Percentiles rank a stretch among this genome's conserved stretches.
These are phyloP conservation scores for Rhododendron simsii DNA, from an alignment of 148 eudicot species.

Conservation along the genomic window DNA sequence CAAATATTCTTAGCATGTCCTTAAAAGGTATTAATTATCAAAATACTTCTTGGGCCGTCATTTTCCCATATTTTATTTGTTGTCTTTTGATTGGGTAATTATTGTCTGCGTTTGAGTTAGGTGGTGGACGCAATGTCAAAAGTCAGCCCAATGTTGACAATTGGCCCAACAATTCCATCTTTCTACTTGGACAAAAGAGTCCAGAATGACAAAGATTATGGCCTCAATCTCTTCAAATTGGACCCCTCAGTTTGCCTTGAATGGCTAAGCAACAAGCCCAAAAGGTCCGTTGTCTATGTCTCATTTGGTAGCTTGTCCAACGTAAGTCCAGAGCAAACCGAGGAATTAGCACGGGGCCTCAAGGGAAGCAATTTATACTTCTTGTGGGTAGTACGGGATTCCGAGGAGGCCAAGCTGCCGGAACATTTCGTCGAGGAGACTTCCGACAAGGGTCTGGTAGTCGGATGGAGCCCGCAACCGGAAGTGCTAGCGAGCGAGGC, in stretches of 20 bases:
- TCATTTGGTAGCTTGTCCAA: constrained; percentile 50
- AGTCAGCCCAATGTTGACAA: constrained; percentile 28
- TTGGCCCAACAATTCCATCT: constrained; percentile 54
- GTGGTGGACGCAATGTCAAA: constrained; percentile 36
- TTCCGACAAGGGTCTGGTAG: constrained; percentile 25
- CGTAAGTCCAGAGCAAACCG: constrained; percentile 24
- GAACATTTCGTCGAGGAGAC: constrained; percentile 9
- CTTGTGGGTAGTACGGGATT: constrained; percentile 33
- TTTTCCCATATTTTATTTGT: too few relatives aligned
- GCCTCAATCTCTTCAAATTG: constrained; percentile 26
- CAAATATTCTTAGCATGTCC: too few relatives aligned
- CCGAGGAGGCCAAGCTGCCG: constrained; percentile 27
- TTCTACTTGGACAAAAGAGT: not conserved
- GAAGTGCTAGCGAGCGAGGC: constrained; percentile 35
- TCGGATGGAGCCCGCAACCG: constrained; percentile 32
- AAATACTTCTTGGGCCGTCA: too few relatives aligned
- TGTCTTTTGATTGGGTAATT: not conserved
- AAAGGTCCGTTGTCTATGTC: constrained; percentile 37
- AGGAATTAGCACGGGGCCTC: constrained; percentile 39
- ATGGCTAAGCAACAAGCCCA: constrained; percentile 42
- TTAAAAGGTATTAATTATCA: too few relatives aligned
- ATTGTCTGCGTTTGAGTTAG: constrained; percentile 6
- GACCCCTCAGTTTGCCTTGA: constrained; percentile 8
- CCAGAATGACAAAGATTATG: constrained; percentile 29
- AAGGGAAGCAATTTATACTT: constrained; percentile 18